A percentile compares a stretch with the other conserved stretches of the same genome.
These are phyloP conservation scores for Athelia psychrophila DNA, from an alignment of 1,284 basidiomycete species.

Conservation along the genomic window DNA sequence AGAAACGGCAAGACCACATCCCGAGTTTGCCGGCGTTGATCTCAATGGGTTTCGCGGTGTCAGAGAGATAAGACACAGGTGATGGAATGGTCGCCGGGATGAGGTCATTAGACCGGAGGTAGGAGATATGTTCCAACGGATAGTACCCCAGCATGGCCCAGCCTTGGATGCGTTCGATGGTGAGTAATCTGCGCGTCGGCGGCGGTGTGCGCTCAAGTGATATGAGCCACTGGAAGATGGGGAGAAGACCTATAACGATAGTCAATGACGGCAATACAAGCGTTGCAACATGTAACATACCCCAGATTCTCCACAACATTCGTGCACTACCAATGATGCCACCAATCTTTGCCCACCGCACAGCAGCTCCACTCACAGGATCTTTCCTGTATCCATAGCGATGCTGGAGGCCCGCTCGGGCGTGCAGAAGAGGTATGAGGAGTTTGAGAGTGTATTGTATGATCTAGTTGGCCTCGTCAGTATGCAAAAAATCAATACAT, in stretches of 20 bases:
- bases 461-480: conserved; percentile 38
- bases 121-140: conserved; percentile 78
- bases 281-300: conserved; percentile 35
- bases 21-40: conserved; percentile 48
- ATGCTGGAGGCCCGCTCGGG: conserved; percentile 67
- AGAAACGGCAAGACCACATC: conserved; percentile 74
- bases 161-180: conserved; percentile 78
- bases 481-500: no score
- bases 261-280: neutral
- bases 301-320: conserved; percentile 75
- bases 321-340: conserved; percentile 62
- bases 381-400: conserved; percentile 51
- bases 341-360: conserved; percentile 52
- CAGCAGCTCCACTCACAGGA: conserved; percentile 50
- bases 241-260: conserved; percentile 54
- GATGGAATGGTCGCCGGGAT: conserved; percentile 52
- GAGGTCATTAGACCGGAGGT: conserved; percentile 62
- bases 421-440: conserved; percentile 57
- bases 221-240: conserved; percentile 77
- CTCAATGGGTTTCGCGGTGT: conserved; percentile 36
- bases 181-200: conserved; percentile 64
- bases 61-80: conserved; percentile 38
- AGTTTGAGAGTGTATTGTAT: conserved; percentile 71
- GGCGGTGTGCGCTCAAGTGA: conserved; percentile 66
- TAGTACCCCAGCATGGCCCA: conserved; percentile 85